Percentiles rank a stretch among this genome's conserved stretches.
Conservation (phyloP, 139 green algal species). For the Coelastrella sp. region DNA sequence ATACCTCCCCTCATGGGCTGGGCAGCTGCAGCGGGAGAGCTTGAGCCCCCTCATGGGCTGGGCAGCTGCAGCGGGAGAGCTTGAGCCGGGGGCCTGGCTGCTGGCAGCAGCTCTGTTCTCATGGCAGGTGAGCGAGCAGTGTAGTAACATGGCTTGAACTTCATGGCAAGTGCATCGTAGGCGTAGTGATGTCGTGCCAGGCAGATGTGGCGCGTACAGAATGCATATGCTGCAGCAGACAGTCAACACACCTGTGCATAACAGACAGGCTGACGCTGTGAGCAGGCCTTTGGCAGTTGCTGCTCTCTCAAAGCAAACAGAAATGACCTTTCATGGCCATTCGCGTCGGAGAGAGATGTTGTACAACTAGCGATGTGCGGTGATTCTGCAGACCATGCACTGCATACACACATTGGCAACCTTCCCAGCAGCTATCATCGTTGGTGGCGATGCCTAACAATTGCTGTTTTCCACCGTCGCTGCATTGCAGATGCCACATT, state of each 20-base stretch:
- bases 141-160: no score
- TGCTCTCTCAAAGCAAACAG: no score
- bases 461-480: neutral
- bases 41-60: constrained; percentile 96
- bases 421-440: neutral
- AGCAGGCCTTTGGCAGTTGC: no score
- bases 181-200: constrained; percentile 63
- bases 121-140: constrained; percentile 72
- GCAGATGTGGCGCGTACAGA: no score
- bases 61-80: constrained; percentile 78
- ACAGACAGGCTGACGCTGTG: no score
- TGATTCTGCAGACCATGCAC: no score
- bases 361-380: no score
- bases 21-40: constrained; percentile 78
- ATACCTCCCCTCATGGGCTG: constrained; percentile 99
- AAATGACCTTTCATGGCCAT: no score
- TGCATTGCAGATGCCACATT: constrained; percentile 98
- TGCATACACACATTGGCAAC: neutral
- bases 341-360: no score
- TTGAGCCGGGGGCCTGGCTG: constrained; percentile 73
- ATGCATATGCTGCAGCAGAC: no score
- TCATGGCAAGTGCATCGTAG: no score
- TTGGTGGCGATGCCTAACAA: neutral
- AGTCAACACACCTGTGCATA: no score
- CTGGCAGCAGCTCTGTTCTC: constrained; percentile 94